phyloP scores from a whole-genome alignment of 2,329 filamentous ascomycete genomes.

The Hypoxylon sp. region DNA sequence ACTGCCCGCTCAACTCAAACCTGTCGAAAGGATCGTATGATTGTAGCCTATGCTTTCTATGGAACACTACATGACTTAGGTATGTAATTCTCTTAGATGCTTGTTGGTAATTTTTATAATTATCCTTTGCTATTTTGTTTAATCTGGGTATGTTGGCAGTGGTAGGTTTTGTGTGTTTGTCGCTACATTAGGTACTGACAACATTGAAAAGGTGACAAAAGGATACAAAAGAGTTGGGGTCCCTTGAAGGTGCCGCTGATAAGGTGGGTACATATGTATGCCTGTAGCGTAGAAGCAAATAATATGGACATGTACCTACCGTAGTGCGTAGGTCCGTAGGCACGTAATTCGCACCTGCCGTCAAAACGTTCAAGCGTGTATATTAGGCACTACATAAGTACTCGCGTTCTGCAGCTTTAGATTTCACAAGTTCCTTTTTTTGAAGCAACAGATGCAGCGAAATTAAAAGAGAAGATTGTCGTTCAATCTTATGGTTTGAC shows the following conservation, averaged over 20 bases:
- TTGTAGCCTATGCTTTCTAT: not conserved
- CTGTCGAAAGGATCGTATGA: not conserved
- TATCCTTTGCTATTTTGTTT: not conserved
- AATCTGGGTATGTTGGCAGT: not conserved
- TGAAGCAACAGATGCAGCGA: not conserved
- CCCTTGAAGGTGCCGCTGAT: not conserved
- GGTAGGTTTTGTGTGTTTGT: not conserved
- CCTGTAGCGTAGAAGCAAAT: not conserved
- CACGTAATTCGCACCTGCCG: no score
- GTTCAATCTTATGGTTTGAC: not conserved
- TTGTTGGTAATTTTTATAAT: not conserved
- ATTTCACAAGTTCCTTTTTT: not conserved
- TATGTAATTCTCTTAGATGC: not conserved
- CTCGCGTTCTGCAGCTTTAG: not conserved
- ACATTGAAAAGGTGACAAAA: no score
- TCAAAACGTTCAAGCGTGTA: no score
- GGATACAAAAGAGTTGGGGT: not conserved
- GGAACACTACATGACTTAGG: not conserved
- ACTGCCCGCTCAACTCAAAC: not conserved
- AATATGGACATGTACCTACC: not conserved
- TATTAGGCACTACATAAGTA: no score
- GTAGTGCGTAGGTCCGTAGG: no score
- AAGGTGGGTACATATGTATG: not conserved
- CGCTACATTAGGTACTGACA: no score
- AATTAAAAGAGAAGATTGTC: not conserved